Evolutionary conservation across 1,284 basidiomycete genomes (phyloP).

Genomic region (Tausonia pullulans): DNA sequence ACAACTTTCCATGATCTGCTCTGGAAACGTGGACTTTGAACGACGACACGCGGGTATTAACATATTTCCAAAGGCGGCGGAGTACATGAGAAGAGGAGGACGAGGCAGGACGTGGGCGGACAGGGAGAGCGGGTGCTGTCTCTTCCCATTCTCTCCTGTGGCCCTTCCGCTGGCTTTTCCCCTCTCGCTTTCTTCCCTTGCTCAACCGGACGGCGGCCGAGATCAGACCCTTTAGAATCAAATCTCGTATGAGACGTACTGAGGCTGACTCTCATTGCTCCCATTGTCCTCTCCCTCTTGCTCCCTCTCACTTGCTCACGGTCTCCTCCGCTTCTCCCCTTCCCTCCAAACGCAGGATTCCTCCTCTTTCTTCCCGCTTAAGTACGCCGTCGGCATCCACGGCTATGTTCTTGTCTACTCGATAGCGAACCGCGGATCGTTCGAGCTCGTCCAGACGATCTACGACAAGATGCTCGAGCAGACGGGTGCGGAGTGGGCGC

Average conservation of each 20-base stretch:
- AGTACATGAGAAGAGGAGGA: background rate
- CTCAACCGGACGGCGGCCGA: too few species aligned
- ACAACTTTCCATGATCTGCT: too few species aligned
- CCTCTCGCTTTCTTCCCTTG: background rate
- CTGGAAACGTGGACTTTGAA: too few species aligned
- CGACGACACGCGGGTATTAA: too few species aligned
- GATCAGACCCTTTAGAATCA: too few species aligned
- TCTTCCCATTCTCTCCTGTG: background rate
- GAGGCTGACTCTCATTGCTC: too few species aligned
- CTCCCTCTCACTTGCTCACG: background rate
- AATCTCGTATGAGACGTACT: too few species aligned
- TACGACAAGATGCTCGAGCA: slow-evolving; percentile 97
- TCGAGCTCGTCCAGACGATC: slow-evolving; percentile 91
- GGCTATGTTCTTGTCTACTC: slow-evolving; percentile 89
- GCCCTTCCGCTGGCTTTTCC: background rate
- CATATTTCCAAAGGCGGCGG: too few species aligned
- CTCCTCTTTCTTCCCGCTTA: slow-evolving; percentile 68
- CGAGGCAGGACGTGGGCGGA: background rate
- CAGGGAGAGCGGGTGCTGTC: background rate
- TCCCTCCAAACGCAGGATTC: slow-evolving; percentile 51
- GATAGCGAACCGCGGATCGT: slow-evolving; percentile 79
- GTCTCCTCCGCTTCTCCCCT: background rate
- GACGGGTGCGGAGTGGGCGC: slow-evolving; percentile 76
- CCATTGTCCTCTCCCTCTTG: too few species aligned
- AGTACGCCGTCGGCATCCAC: slow-evolving; percentile 71